Evolutionary conservation across 2,329 filamentous ascomycete species (phyloP).

Genomic region (Cladophialophora chaetospira): DNA sequence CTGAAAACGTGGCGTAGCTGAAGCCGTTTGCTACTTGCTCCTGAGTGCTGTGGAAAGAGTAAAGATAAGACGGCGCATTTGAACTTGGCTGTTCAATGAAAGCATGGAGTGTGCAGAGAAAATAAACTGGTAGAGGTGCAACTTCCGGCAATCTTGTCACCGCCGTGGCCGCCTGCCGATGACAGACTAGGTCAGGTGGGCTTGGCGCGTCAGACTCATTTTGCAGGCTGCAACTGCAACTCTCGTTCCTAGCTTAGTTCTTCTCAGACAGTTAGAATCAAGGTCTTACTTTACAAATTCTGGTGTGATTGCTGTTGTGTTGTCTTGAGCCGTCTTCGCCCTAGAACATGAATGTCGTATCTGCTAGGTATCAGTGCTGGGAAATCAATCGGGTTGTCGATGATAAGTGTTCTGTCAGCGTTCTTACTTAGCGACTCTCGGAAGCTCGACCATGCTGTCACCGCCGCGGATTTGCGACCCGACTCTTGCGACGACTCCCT

Average conservation of each 20-base stretch:
- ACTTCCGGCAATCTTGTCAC: neutral
- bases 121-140: neutral
- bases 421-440: too few species aligned
- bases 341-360: neutral
- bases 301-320: neutral
- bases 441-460: too few species aligned
- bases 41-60: neutral
- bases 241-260: too few species aligned
- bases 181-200: too few species aligned
- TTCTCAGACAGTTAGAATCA: too few species aligned
- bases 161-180: neutral
- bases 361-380: neutral
- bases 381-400: neutral
- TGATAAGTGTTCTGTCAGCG: too few species aligned
- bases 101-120: neutral
- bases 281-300: too few species aligned
- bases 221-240: too few species aligned
- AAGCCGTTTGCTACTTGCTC: neutral
- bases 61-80: neutral
- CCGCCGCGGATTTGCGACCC: too few species aligned
- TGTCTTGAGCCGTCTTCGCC: neutral
- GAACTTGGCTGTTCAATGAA: neutral
- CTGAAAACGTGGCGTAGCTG: constrained; percentile 14
- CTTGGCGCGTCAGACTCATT: too few species aligned
- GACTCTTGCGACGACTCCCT: too few species aligned